These are phyloP conservation scores for Xylariaceae sp. DNA, from an alignment of 2,329 filamentous ascomycete genomes.

Conservation along the genomic window DNA sequence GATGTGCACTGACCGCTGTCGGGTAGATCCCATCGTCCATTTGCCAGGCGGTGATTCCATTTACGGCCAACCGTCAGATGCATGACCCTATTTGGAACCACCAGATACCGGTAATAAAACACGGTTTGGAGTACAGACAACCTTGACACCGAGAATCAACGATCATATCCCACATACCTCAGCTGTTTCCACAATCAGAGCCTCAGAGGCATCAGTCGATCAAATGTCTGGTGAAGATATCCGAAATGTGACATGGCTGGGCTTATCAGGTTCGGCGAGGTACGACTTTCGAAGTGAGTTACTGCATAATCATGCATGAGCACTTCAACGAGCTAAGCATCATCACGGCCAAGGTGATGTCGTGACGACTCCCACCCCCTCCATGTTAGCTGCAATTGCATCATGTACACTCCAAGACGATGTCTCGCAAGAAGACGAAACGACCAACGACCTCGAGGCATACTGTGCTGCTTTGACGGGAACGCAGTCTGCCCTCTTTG, in stretches of 20 bases:
- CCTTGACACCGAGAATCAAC: too few relatives aligned
- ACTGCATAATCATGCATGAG: neutral
- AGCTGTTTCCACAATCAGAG: too few relatives aligned
- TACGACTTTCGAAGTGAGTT: neutral
- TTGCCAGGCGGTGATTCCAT: too few relatives aligned
- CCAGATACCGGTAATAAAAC: too few relatives aligned
- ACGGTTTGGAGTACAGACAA: too few relatives aligned
- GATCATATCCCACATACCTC: too few relatives aligned
- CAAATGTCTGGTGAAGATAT: too few relatives aligned
- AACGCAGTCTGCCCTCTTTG: slow-evolving; percentile 74
- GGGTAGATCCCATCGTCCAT: too few relatives aligned
- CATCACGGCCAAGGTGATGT: neutral
- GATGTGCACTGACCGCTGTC: too few relatives aligned
- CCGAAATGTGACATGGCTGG: neutral
- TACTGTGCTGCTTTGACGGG: slow-evolving; percentile 69
- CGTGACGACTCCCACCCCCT: slow-evolving; percentile 70
- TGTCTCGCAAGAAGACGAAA: slow-evolving; percentile 75
- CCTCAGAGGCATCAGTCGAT: too few relatives aligned
- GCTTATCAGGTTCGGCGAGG: neutral
- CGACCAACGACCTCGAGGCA: slow-evolving; percentile 70
- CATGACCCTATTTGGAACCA: too few relatives aligned
- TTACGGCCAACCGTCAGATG: too few relatives aligned
- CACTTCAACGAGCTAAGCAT: neutral
- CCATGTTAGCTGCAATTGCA: slow-evolving; percentile 78
- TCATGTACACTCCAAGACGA: slow-evolving; percentile 76